Percentiles rank a stretch among this genome's conserved stretches.
phyloP scores from a whole-genome alignment of 1,139 yeast genomes.

The Eremothecium gossypii region DNA sequence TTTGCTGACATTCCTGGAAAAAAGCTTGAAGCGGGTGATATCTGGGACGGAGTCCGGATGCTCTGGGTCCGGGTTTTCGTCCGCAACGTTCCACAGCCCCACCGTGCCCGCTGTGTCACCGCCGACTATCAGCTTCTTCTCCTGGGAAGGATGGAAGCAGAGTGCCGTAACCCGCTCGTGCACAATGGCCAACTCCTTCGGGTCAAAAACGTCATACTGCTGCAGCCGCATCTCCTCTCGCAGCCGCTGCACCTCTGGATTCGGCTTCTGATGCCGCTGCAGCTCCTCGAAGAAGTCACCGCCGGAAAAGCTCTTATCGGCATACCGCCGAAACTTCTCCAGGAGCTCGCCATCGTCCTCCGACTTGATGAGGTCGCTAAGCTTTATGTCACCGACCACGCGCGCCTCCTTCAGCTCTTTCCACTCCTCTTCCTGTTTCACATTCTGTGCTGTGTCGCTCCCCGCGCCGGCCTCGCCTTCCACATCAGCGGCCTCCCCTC shows the following conservation, averaged over 20 bases:
- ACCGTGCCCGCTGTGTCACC: constrained; percentile 82
- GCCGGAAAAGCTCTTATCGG: constrained; percentile 48
- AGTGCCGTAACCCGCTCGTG: constrained; percentile 67
- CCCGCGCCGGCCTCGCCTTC: constrained; percentile 22
- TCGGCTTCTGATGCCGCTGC: constrained; percentile 31
- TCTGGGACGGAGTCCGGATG: constrained; percentile 42
- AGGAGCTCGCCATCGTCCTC: constrained; percentile 33
- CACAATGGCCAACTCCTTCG: constrained; percentile 63
- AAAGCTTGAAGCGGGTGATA: constrained; percentile 59
- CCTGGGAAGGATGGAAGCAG: constrained; percentile 62
- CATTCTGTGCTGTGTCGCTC: constrained; percentile 10
- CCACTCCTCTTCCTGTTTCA: constrained; percentile 35
- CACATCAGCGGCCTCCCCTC: constrained; percentile 42
- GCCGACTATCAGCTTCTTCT: constrained; percentile 59
- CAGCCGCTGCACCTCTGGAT: constrained; percentile 35
- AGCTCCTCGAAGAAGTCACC: constrained; percentile 65
- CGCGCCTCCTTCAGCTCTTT: constrained; percentile 46
- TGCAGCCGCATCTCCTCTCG: constrained; percentile 45
- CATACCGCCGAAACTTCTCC: constrained; percentile 33
- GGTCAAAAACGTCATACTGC: constrained; percentile 49
- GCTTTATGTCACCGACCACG: constrained; percentile 51
- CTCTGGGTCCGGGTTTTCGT: constrained; percentile 29
- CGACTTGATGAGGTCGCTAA: constrained; percentile 43
- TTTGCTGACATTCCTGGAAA: constrained; percentile 63
- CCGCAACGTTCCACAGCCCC: constrained; percentile 81